These are phyloP conservation scores for Pelargonium australe DNA, from an alignment of 441 rosid species.

Conservation along the genomic window DNA sequence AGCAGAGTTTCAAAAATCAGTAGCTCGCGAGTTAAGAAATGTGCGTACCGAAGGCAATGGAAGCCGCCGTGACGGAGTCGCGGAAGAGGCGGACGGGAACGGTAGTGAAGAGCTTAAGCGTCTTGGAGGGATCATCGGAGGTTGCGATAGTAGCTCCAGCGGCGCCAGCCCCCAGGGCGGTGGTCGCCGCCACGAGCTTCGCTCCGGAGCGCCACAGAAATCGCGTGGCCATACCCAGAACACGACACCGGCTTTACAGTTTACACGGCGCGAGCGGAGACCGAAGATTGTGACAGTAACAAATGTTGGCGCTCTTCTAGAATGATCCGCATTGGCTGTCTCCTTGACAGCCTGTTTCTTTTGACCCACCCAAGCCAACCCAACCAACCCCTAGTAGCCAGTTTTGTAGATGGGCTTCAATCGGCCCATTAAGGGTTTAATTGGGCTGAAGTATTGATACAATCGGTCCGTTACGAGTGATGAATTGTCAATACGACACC, in stretches of 20 bases:
- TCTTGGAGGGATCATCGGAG: conserved; percentile 62
- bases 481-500: background rate
- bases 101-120: conserved; percentile 70
- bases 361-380: background rate
- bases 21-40: background rate
- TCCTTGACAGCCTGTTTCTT: background rate
- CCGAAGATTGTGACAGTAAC: too few species aligned
- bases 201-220: conserved; percentile 55
- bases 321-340: background rate
- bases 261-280: background rate
- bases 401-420: background rate
- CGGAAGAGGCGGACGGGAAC: conserved; percentile 72
- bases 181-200: conserved; percentile 43
- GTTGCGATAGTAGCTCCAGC: conserved; percentile 53
- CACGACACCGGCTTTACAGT: conserved; percentile 5
- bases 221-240: conserved; percentile 50
- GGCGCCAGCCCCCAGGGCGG: conserved; percentile 54
- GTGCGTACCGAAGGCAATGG: conserved; percentile 65
- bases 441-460: background rate
- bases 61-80: conserved; percentile 63
- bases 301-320: conserved; percentile 6
- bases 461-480: too few species aligned
- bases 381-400: too few species aligned
- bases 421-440: background rate
- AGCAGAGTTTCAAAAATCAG: background rate